phyloP scores from a whole-genome alignment of 345 rosid species.

The Mangifera indica region DNA sequence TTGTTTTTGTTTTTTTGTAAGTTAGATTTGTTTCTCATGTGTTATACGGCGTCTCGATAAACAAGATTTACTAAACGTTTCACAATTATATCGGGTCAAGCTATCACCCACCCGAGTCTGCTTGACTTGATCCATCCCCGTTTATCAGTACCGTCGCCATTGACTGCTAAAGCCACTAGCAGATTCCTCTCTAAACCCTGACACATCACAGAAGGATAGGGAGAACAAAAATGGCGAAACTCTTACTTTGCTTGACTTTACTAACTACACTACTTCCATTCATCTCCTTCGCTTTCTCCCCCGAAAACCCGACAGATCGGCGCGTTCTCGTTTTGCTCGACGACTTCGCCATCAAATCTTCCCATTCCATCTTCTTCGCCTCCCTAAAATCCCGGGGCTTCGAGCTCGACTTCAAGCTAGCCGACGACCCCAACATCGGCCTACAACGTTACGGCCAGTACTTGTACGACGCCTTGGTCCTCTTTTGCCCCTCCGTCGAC shows the following conservation, averaged over 20 bases:
- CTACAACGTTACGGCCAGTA: constrained; percentile 69
- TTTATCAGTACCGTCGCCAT: neutral
- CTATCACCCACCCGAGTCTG: neutral
- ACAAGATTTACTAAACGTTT: too few relatives aligned
- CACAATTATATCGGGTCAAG: neutral
- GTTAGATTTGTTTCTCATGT: too few relatives aligned
- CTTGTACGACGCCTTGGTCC: constrained; percentile 56
- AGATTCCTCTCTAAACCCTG: constrained; percentile 25
- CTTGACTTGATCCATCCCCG: neutral
- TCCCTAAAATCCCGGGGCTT: constrained; percentile 61
- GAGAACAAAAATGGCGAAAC: constrained; percentile 26
- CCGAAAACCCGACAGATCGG: constrained; percentile 48
- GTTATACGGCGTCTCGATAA: too few relatives aligned
- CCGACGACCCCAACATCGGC: constrained; percentile 57
- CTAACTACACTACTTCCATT: constrained; percentile 35
- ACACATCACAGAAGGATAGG: neutral
- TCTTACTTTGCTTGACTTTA: constrained; percentile 24
- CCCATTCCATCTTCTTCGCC: constrained; percentile 65
- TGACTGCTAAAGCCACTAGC: neutral
- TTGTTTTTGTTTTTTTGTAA: too few relatives aligned
- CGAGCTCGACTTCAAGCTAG: constrained; percentile 70
- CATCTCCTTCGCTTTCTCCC: constrained; percentile 44
- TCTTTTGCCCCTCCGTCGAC: constrained; percentile 55
- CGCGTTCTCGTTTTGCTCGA: constrained; percentile 59
- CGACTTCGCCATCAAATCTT: constrained; percentile 60